phyloP scores from a whole-genome alignment of 305 asterid genomes.

The Fraxinus xanthoxyloides region DNA sequence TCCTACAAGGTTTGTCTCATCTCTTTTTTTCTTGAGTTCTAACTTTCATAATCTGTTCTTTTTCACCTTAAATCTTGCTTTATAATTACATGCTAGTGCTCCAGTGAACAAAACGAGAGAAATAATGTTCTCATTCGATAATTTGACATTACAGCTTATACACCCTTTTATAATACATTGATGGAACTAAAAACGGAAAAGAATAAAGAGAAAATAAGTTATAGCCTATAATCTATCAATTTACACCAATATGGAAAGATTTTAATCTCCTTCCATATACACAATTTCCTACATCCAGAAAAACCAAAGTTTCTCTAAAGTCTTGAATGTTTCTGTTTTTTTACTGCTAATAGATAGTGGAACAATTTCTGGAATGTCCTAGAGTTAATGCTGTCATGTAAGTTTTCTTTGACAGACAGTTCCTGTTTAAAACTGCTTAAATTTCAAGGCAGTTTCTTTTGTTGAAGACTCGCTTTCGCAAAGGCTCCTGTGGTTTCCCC shows the following conservation, averaged over 20 bases:
- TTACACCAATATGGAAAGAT: no score
- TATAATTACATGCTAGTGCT: background rate
- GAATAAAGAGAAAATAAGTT: no score
- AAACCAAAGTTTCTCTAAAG: background rate
- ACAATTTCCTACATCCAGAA: no score
- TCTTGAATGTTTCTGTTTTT: background rate
- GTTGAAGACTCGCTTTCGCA: background rate
- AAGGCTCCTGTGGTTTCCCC: background rate
- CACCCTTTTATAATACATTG: no score
- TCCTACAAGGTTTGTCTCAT: slow-evolving; percentile 33
- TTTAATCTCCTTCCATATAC: no score
- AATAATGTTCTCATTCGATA: no score
- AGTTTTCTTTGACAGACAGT: background rate
- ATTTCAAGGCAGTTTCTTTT: background rate
- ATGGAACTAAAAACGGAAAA: no score
- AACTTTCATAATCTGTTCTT: background rate
- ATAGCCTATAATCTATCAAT: no score
- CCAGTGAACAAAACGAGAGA: no score
- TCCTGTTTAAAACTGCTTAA: background rate
- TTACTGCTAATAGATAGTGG: background rate
- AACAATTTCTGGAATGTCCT: background rate
- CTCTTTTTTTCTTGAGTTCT: background rate
- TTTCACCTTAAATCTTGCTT: background rate
- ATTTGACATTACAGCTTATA: no score
- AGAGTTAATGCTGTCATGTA: background rate